Percentiles rank a stretch among this genome's conserved stretches.
These are phyloP conservation scores for Apium graveolens DNA, from an alignment of 129 eudicot species.

Conservation along the genomic window DNA sequence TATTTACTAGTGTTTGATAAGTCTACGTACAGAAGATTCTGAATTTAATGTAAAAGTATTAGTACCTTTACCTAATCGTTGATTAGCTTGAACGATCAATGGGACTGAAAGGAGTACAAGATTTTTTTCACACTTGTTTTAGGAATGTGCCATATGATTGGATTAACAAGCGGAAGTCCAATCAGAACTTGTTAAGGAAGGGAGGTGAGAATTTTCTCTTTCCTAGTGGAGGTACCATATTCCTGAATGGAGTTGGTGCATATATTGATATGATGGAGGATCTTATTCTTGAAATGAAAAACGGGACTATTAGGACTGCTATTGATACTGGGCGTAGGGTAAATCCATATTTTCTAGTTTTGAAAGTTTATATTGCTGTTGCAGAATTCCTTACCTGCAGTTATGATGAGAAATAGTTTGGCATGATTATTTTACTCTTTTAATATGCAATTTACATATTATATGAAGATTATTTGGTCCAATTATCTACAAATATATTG, in stretches of 20 bases:
- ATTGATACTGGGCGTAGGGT: slow-evolving; percentile 99
- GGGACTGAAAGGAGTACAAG: too few relatives aligned
- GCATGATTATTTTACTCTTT: neutral
- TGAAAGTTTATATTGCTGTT: neutral
- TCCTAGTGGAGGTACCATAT: too few relatives aligned
- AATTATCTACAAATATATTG: slow-evolving; percentile 1
- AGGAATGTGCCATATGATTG: too few relatives aligned
- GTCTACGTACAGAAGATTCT: too few relatives aligned
- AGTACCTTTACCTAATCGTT: too few relatives aligned
- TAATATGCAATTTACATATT: neutral
- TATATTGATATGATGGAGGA: slow-evolving; percentile 85
- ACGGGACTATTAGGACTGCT: slow-evolving; percentile 87
- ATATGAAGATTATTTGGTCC: neutral
- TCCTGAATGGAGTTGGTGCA: too few relatives aligned
- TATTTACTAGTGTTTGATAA: too few relatives aligned
- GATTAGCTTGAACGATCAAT: too few relatives aligned
- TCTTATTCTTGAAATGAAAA: slow-evolving; percentile 86
- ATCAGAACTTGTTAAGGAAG: slow-evolving; percentile 89
- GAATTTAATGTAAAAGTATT: too few relatives aligned
- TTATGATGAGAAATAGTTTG: neutral
- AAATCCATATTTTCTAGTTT: slow-evolving; percentile 25
- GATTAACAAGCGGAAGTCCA: slow-evolving; percentile 93
- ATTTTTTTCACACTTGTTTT: slow-evolving; percentile 6
- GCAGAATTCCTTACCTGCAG: neutral
- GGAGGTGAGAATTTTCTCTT: too few relatives aligned